A percentile compares a stretch with the other conserved stretches of the same genome.
phyloP scores from a whole-genome alignment of 257 asterid species.

The Linderniella brevidens region DNA sequence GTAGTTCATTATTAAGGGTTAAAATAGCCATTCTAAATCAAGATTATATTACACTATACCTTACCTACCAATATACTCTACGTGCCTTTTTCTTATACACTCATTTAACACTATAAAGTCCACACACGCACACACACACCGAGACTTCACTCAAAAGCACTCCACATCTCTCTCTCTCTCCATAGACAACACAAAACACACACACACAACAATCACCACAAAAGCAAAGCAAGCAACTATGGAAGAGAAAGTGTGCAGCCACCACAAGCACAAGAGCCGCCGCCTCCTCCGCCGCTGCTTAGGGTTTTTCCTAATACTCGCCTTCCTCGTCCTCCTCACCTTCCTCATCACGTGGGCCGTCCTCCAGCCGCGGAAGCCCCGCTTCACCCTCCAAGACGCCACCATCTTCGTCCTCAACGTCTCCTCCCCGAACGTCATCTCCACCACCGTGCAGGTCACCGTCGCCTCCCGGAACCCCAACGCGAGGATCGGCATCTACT shows the following conservation, averaged over 20 bases:
- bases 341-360: conserved; percentile 55
- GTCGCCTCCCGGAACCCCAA: conserved; percentile 25
- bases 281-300: not conserved
- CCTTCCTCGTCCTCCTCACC: conserved; percentile 29
- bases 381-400: conserved; percentile 5
- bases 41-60: not conserved
- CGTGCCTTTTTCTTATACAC: no score
- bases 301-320: conserved; percentile 17
- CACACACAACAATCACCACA: no score
- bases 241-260: not conserved
- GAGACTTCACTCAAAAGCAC: no score
- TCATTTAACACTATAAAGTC: no score
- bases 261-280: not conserved
- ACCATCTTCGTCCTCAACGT: conserved; percentile 12
- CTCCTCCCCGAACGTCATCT: conserved; percentile 23
- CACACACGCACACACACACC: no score
- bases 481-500: conserved; percentile 20
- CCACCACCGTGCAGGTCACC: conserved; percentile 27
- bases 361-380: conserved; percentile 35
- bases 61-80: no score
- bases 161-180: no score
- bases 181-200: no score
- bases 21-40: no score
- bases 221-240: no score
- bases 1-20: no score